phyloP scores from a whole-genome alignment of 2,329 filamentous ascomycete genomes.

The Hypoxylon sp. region DNA sequence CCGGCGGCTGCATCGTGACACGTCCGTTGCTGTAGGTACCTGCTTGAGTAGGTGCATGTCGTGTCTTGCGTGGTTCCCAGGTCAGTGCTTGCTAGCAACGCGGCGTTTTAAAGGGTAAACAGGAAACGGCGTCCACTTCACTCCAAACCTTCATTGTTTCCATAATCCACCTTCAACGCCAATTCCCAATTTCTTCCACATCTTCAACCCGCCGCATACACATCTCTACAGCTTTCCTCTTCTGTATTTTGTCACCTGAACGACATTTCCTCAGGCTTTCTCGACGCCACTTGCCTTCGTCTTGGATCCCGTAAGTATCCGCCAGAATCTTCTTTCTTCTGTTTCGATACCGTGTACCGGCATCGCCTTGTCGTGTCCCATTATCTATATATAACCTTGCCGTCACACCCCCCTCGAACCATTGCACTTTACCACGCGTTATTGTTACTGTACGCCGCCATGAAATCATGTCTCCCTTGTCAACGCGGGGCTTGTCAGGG shows the following conservation, averaged over 20 bases:
- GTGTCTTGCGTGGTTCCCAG: too few species aligned
- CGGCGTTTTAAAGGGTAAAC: too few species aligned
- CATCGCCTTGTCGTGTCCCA: background rate
- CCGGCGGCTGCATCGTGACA: too few species aligned
- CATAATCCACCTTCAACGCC: background rate
- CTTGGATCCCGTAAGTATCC: slow-evolving; percentile 1
- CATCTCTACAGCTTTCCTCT: too few species aligned
- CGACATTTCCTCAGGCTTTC: background rate
- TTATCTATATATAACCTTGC: background rate
- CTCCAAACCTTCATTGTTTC: too few species aligned
- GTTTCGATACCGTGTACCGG: background rate
- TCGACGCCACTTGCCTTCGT: background rate
- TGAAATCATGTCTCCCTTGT: background rate
- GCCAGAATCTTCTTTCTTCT: background rate
- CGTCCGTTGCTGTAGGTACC: too few species aligned
- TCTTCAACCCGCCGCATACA: background rate
- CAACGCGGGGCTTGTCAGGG: background rate
- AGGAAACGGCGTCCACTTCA: too few species aligned
- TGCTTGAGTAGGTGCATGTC: too few species aligned
- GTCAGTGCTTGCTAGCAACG: too few species aligned
- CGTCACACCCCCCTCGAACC: too few species aligned
- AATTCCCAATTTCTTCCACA: background rate
- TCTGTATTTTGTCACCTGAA: background rate
- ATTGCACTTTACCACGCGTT: background rate
- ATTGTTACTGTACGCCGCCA: too few species aligned